Percentiles rank a stretch among this genome's conserved stretches.
Evolutionary conservation across 352 stramenopile genomes (phyloP).

Genomic region (Phytophthora meadii): DNA sequence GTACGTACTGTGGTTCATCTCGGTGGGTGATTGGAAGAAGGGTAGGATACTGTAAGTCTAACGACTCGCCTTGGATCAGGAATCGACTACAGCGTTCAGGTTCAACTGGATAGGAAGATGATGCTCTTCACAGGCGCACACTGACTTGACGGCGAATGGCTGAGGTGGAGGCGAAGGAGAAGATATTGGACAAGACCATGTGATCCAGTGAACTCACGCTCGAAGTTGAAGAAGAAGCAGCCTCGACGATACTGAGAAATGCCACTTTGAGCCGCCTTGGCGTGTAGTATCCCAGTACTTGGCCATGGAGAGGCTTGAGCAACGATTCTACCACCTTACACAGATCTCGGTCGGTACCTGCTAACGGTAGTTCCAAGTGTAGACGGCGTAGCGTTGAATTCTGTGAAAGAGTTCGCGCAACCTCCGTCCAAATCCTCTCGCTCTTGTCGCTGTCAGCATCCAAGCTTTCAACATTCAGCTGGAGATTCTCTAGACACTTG

Average conservation of each 20-base stretch:
- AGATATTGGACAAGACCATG: conserved; percentile 38
- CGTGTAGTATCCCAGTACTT: conserved; percentile 24
- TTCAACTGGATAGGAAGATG: too few relatives aligned
- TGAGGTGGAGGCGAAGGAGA: conserved; percentile 29
- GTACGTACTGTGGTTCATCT: too few relatives aligned
- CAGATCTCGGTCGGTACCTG: not conserved
- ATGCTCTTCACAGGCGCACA: conserved; percentile 1
- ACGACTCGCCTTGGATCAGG: too few relatives aligned
- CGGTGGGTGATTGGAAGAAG: too few relatives aligned
- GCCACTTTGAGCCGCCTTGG: conserved; percentile 23
- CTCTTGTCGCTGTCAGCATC: conserved; percentile 2
- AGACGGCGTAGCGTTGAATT: conserved; percentile 24
- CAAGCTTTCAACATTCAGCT: conserved; percentile 10
- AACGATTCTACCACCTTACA: not conserved
- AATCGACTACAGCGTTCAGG: too few relatives aligned
- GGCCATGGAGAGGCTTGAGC: conserved; percentile 24
- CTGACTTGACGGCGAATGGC: conserved; percentile 23
- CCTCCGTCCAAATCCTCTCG: conserved; percentile 15
- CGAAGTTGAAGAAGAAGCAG: conserved; percentile 7
- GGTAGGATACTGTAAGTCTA: too few relatives aligned
- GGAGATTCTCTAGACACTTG: conserved; percentile 28
- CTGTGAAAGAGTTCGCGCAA: conserved; percentile 14
- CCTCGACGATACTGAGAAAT: conserved; percentile 39
- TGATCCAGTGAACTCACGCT: conserved; percentile 29
- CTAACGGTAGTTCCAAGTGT: conserved; percentile 11